Base-by-base conservation (phyloP, 805 yeast genomes). In the Zygoascus tannicola region DNA sequence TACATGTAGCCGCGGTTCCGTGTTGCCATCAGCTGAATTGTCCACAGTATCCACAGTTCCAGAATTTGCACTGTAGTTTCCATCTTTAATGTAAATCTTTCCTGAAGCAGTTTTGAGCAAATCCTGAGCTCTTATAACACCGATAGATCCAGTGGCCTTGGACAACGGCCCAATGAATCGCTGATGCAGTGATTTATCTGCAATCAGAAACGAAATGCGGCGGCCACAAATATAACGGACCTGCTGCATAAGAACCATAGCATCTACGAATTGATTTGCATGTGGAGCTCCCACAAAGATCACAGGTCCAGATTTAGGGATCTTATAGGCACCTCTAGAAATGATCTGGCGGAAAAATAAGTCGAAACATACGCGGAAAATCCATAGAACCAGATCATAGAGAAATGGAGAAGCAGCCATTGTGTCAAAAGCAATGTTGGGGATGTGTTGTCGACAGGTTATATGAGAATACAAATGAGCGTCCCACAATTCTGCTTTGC, bases 271-370 rank as follows among this genome's bases (percentile, higher is more conserved):
- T 64, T 87, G 95, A 62, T 86, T 86, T n/a, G 95, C 94, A 66
- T 90, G 98, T 1, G 97, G 97, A 2, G 96, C 98, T 8, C 92
- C 94, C 30, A 92, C 97, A 50, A 92, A 81, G 44, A 90, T 81
- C 5, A 87, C 80, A 0, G 97, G 90, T 0, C 96, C 97, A 7
- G 72, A 62, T 23, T 73, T 69, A 12, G 83, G 82, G 41, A 77
- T 71, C 38, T 74, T 74, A 64, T 77, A 85, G 1, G 95, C 86
- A 1, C 97, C 96, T 47, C 97, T 73, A 2, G 92, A 78, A 43
- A 85, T 73, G 50, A 90, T 86, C 58, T 88, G 96, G 47, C 97
- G 67, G 65, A 90, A 90, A 67, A 90, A 90, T 37, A 80, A 70
- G 53, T 74, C 73, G 53, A 79, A 78, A 7, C 75, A 69, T 26